phyloP scores from a whole-genome alignment of 176 grass and related monocot species.

The Calamus simplicifolius region DNA sequence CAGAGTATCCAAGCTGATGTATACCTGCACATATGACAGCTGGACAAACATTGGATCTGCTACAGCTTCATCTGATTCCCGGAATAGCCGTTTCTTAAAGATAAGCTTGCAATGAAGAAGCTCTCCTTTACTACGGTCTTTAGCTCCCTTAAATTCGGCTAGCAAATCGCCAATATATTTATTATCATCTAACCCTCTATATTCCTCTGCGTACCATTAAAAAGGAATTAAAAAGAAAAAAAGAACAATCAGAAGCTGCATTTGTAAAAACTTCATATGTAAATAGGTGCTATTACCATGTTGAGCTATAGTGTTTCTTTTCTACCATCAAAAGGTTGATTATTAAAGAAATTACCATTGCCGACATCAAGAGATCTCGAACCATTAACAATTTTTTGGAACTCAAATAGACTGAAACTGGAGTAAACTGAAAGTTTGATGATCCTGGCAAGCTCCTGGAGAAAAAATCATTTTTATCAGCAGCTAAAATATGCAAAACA shows the following conservation, averaged over 20 bases:
- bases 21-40: conserved; percentile 96
- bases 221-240: conserved; percentile 7
- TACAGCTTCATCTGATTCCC: conserved; percentile 95
- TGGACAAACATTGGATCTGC: conserved; percentile 96
- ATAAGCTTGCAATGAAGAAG: conserved; percentile 95
- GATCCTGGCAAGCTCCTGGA: conserved; percentile 91
- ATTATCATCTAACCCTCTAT: conserved; percentile 88
- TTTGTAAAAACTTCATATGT: not conserved
- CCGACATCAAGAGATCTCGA: conserved; percentile 85
- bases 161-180: conserved; percentile 97
- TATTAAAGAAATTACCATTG: conserved; percentile 57
- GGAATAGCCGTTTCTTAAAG: conserved; percentile 97
- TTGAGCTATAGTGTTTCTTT: conserved; percentile 1
- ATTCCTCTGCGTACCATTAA: conserved; percentile 59
- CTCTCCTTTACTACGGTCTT: conserved; percentile 98
- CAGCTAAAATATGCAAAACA: too few relatives aligned
- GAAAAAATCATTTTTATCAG: conserved; percentile 2
- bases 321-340: not conserved
- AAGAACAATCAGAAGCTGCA: not conserved
- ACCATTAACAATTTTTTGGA: conserved; percentile 87
- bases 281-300: not conserved
- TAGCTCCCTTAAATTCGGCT: conserved; percentile 91
- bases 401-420: conserved; percentile 99
- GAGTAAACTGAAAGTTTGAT: conserved; percentile 99
- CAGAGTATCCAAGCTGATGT: not conserved